phyloP scores from a whole-genome alignment of 176 grass and related monocot species.

The Rhynchospora tenuis region DNA sequence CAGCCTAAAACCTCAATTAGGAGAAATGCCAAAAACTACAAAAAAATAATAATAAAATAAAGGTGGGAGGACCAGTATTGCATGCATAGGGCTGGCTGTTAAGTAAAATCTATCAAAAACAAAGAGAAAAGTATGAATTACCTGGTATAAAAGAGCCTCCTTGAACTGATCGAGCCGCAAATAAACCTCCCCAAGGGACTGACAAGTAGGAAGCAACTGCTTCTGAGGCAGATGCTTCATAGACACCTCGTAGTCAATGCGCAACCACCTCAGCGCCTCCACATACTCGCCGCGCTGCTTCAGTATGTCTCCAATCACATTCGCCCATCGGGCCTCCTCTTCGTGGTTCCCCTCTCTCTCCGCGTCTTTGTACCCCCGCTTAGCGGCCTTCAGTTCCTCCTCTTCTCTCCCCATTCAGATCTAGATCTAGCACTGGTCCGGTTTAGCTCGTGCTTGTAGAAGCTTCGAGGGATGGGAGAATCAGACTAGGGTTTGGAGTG shows the following conservation, averaged over 20 bases:
- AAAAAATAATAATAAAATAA: too few species aligned
- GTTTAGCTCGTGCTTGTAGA: neutral
- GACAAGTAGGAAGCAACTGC: slow-evolving; percentile 70
- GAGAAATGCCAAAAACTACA: neutral
- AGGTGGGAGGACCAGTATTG: neutral
- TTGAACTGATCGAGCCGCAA: slow-evolving; percentile 53
- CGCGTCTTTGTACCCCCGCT: slow-evolving; percentile 52
- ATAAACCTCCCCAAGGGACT: slow-evolving; percentile 84
- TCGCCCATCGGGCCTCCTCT: slow-evolving; percentile 83
- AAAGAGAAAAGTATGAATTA: neutral
- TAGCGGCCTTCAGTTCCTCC: slow-evolving; percentile 62
- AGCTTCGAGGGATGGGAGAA: neutral
- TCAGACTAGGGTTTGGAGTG: neutral
- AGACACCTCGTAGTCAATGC: slow-evolving; percentile 60
- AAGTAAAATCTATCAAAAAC: neutral
- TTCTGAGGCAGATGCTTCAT: slow-evolving; percentile 72
- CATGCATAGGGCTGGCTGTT: neutral
- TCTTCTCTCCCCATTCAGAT: slow-evolving; percentile 39
- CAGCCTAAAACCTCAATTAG: neutral
- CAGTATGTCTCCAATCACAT: slow-evolving; percentile 79
- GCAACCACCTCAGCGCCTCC: slow-evolving; percentile 74
- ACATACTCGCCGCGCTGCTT: slow-evolving; percentile 82
- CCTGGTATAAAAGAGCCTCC: slow-evolving; percentile 75
- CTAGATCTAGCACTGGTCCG: slow-evolving; percentile 21
- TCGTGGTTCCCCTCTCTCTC: slow-evolving; percentile 57